Evolutionary conservation across 495 filamentous ascomycete genomes (phyloP).

Genomic region (Elaphomyces granulatus): DNA sequence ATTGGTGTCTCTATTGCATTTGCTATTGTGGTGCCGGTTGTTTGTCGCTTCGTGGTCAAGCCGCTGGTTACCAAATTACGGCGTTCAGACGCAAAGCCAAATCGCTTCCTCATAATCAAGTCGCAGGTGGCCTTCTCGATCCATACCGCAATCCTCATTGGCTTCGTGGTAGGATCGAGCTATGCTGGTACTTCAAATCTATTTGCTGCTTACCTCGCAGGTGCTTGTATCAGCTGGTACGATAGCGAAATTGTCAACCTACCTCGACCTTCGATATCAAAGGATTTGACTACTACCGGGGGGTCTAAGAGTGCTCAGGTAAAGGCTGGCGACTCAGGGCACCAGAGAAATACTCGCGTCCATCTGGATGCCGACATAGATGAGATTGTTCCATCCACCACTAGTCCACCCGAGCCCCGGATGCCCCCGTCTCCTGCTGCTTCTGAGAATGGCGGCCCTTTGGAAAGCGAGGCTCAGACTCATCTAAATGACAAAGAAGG

Average conservation of each 20-base stretch:
- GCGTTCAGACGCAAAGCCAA: constrained; percentile 3
- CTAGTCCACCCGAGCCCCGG: too few relatives aligned
- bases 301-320: too few relatives aligned
- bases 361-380: too few relatives aligned
- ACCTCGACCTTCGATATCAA: too few relatives aligned
- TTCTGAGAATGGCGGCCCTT: too few relatives aligned
- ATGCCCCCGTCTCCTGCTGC: too few relatives aligned
- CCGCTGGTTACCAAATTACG: constrained; percentile 19
- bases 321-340: too few relatives aligned
- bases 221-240: constrained; percentile 44
- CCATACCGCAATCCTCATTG: constrained; percentile 35
- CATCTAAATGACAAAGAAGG: background rate
- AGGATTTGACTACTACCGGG: too few relatives aligned
- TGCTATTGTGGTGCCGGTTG: constrained; percentile 30
- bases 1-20: constrained; percentile 45
- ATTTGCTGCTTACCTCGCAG: constrained; percentile 57
- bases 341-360: too few relatives aligned
- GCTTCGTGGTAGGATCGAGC: constrained; percentile 38
- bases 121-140: constrained; percentile 23
- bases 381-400: too few relatives aligned
- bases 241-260: too few relatives aligned
- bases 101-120: constrained; percentile 5
- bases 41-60: constrained; percentile 29
- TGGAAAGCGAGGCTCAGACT: background rate
- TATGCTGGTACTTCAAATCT: constrained; percentile 55